phyloP scores from a whole-genome alignment of 345 rosid species.

The Aquilaria malaccensis region DNA sequence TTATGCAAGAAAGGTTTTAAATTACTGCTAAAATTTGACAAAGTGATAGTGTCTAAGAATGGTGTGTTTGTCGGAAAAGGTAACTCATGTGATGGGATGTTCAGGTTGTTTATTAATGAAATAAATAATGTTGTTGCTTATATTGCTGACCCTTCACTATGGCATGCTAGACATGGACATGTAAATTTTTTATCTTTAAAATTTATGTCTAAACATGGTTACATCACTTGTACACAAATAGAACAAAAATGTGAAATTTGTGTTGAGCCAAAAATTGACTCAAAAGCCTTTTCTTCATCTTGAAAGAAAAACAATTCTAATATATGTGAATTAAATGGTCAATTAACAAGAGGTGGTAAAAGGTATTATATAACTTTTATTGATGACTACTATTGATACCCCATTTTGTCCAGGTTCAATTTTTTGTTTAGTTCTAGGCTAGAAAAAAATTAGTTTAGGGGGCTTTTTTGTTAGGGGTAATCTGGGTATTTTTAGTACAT shows the following conservation, averaged over 20 bases:
- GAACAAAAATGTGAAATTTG: conserved; percentile 4
- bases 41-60: neutral
- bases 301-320: conserved; percentile 2
- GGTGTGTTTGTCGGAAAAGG: neutral
- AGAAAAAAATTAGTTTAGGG: no score
- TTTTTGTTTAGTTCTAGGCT: no score
- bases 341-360: neutral
- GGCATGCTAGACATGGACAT: conserved; percentile 6
- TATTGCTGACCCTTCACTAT: neutral
- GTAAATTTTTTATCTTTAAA: neutral
- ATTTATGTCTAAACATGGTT: neutral
- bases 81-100: conserved; percentile 7
- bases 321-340: conserved; percentile 11
- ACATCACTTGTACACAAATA: neutral
- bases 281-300: conserved; percentile 5
- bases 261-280: conserved; percentile 8
- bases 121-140: neutral
- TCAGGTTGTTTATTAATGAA: neutral
- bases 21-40: neutral
- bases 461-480: no score
- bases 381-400: conserved; percentile 1
- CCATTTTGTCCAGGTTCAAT: no score
- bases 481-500: no score
- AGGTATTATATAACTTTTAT: conserved; percentile 6
- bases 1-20: conserved; percentile 5